Evolutionary conservation across 1,139 yeast species (phyloP).

Genomic region (Chernovozyma aurita): DNA sequence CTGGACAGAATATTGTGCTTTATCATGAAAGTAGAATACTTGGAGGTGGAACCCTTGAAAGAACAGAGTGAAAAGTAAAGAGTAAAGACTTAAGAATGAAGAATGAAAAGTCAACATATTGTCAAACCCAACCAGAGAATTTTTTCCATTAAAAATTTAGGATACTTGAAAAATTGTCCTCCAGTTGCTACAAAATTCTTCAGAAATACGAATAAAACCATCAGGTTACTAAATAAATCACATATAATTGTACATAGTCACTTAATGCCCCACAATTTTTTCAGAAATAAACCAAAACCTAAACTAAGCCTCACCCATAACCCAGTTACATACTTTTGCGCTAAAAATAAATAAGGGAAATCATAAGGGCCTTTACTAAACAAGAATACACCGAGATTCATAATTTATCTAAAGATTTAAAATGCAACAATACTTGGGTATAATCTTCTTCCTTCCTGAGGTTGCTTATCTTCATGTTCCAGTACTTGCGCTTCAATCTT

Average conservation of each 20-base stretch:
- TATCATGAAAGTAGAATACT: conserved; percentile 64
- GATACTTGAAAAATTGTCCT: too few relatives aligned
- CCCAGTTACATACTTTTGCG: too few relatives aligned
- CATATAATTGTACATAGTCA: neutral
- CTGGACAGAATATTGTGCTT: conserved; percentile 81
- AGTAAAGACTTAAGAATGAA: neutral
- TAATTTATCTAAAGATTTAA: too few relatives aligned
- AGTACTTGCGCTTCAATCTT: too few relatives aligned
- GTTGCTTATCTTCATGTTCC: too few relatives aligned
- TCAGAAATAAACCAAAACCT: conserved; percentile 1
- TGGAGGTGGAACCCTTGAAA: conserved; percentile 61
- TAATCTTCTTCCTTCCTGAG: conserved; percentile 17
- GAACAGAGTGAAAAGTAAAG: conserved; percentile 9
- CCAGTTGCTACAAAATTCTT: too few relatives aligned
- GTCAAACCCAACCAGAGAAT: conserved; percentile 1
- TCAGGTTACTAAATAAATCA: conserved; percentile 2
- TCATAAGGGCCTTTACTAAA: too few relatives aligned
- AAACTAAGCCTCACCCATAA: neutral
- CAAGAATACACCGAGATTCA: too few relatives aligned
- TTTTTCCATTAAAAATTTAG: conserved; percentile 4
- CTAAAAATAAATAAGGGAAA: too few relatives aligned
- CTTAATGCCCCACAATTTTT: neutral
- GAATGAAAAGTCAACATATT: neutral
- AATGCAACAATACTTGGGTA: conserved; percentile 45
- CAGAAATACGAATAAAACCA: too few relatives aligned